A percentile compares a stretch with the other conserved stretches of the same genome.
Conservation (phyloP, 2,329 filamentous ascomycete genomes). For the Helotiales sp. region DNA sequence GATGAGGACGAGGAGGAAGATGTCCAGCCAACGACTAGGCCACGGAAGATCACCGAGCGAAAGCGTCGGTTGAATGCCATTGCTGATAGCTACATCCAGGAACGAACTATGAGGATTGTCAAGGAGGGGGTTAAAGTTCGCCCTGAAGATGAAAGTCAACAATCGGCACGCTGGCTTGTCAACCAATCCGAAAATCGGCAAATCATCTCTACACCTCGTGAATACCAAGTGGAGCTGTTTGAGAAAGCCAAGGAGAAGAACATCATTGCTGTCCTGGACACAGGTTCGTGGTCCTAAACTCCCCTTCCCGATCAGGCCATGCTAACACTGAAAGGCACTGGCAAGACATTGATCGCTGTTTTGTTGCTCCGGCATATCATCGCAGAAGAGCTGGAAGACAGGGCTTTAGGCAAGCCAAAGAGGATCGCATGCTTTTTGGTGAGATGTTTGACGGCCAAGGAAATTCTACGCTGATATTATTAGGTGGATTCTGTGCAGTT, state of each 20-base stretch:
- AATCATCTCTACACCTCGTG: conserved; percentile 76
- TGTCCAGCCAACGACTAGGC: conserved; percentile 34
- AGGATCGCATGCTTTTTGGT: conserved; percentile 81
- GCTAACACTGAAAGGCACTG: conserved; percentile 60
- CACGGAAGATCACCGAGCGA: conserved; percentile 44
- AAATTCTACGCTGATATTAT: neutral
- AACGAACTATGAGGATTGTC: conserved; percentile 25
- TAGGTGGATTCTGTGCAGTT: conserved; percentile 80
- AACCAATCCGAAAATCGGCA: conserved; percentile 37
- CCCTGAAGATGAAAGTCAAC: conserved; percentile 26
- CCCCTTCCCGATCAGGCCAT: neutral
- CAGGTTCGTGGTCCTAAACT: conserved; percentile 52
- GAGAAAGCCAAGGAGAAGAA: conserved; percentile 83
- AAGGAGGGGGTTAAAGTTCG: conserved; percentile 24
- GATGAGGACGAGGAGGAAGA: conserved; percentile 23
- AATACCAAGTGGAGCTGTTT: conserved; percentile 92
- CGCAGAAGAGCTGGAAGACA: conserved; percentile 72
- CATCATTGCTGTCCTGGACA: conserved; percentile 89
- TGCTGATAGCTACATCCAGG: conserved; percentile 47
- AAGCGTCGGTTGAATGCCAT: conserved; percentile 50
- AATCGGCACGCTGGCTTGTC: conserved; percentile 34
- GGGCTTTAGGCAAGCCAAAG: conserved; percentile 55
- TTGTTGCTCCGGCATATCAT: conserved; percentile 77
- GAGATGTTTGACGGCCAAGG: neutral
- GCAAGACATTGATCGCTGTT: conserved; percentile 95